Evolutionary conservation across 495 filamentous ascomycete species (phyloP), one percentile per base, ranked within the genome.

Genomic region (Penicillium lagena): DNA sequence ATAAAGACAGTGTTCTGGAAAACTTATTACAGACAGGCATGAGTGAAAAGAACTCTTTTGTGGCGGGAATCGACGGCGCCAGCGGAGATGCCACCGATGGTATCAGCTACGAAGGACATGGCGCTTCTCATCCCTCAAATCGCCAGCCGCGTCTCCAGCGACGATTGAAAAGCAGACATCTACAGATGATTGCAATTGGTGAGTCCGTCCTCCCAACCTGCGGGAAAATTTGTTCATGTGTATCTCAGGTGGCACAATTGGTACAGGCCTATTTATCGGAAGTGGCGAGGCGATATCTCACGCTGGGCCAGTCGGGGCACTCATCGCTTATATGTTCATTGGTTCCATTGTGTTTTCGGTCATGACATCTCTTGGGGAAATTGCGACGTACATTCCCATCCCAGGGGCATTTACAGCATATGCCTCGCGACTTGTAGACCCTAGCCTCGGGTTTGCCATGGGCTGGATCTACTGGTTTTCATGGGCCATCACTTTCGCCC

Each of bases 381-480:
- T 87, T 77, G 76, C 81, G 10, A 81, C 83, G 10, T 87, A 74
- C 51, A 72, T 87, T 14, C 85, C 85, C 14, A 75, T 86, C 12
- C 75, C 82, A 7, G 84, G 85, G 40, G 76, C 81, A 13, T 83
- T 86, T 51, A 80, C 82, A 11, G 69, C 82, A 35, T 87, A 83
- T 61, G 80, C 79, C 36, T 72, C 80, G 14, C 72, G 82, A 36
- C 86, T 84, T 42, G 74, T 82, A 42, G 81, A 86, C 47, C 70
- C 74, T 37, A 78, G 80, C 43, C 62, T 88, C 40, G 83, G 83
- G 35, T 87, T 87, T 51, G 76, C 83, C 11, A 77, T 86, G 47
- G 83, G 81, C 14, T 87, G 82, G 81, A 86, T 85, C 45, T 80
- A 73, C 47, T 77, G 73, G 73, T 75, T 75, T 44, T 51, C 58